Base-by-base conservation (phyloP, 106 monocot species). In the Acanthochlamys bracteata region DNA sequence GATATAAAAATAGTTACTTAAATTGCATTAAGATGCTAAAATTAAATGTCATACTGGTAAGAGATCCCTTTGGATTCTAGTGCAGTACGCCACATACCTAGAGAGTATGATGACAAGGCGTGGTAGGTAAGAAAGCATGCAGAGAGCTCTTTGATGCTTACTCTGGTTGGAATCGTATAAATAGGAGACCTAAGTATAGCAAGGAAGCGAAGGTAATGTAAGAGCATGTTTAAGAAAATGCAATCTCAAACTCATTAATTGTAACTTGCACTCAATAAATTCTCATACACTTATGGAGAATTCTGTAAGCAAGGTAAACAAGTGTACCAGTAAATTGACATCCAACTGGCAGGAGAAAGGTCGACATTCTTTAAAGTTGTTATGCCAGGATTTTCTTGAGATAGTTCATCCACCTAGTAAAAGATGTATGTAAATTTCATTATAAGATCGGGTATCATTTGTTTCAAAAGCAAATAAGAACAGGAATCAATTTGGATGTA, bases 121-220 rank as follows among this genome's bases (percentile, higher is more conserved):
- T 78, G 78, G 39, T 78, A 73, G 11, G 78, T 78, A 24, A 78
- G 55, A 23, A 78, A 78, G 27, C 78, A 78, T 40, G 78, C 39
- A 42, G 54, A 52, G 27, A 78, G 40, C 24, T 72, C 77, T 66
- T 67, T 78, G 4, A 66, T 60, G 67, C 42, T 72, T n/a, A n/a
- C n/a, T 65, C 77, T 72, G 39, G 51, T 16, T 47, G 77, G 72
- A 41, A 78, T 72, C n/a, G 60, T 43, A 40, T 78, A 78, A 42
- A 78, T 78, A 4, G 77, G 77, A 39, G 71, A 76, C 76, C 76
- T 76, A 45, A n/a, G n/a, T n/a, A n/a, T n/a, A n/a, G n/a, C n/a
- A n/a, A n/a, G n/a, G n/a, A n/a, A n/a, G n/a, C n/a, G n/a, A n/a
- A n/a, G n/a, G n/a, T n/a, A n/a, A n/a, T n/a, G n/a, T n/a, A n/a